Evolutionary conservation across 1,139 yeast genomes (phyloP).

Genomic region (Nakaseomyces glabratus): DNA sequence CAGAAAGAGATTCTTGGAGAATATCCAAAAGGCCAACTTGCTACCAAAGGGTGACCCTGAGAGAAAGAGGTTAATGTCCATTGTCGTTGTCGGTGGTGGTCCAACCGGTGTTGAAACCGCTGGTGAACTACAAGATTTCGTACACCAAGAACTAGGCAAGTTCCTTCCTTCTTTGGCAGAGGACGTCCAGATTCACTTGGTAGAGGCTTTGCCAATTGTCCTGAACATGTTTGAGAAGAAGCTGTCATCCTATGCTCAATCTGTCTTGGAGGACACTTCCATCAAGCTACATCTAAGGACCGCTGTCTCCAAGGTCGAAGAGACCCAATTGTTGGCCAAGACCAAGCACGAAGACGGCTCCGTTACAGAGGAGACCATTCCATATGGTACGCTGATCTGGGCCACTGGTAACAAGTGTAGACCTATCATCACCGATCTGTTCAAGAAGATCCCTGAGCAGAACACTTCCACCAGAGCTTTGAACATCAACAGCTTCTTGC

Average conservation of each 20-base stretch:
- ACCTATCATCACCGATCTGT: slow-evolving; percentile 60
- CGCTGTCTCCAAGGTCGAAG: slow-evolving; percentile 78
- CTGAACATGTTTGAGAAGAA: slow-evolving; percentile 80
- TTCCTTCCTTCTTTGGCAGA: slow-evolving; percentile 82
- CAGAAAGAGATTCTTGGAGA: slow-evolving; percentile 65
- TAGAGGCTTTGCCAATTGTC: slow-evolving; percentile 86
- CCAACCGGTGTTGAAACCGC: slow-evolving; percentile 90
- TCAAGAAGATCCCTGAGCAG: slow-evolving; percentile 74
- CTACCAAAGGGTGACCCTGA: slow-evolving; percentile 69
- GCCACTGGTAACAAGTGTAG: slow-evolving; percentile 96
- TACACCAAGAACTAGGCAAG: slow-evolving; percentile 78
- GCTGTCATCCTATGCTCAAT: slow-evolving; percentile 78
- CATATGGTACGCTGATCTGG: slow-evolving; percentile 93
- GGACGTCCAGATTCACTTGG: slow-evolving; percentile 75
- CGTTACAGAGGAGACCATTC: slow-evolving; percentile 49
- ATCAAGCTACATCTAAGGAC: slow-evolving; percentile 76
- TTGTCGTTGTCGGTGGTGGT: slow-evolving; percentile 87
- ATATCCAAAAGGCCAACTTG: slow-evolving; percentile 65
- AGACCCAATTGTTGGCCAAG: slow-evolving; percentile 59
- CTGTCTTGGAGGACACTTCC: slow-evolving; percentile 65
- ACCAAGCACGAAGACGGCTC: slow-evolving; percentile 57
- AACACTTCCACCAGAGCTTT: slow-evolving; percentile 81
- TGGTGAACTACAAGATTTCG: slow-evolving; percentile 87
- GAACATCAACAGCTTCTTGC: slow-evolving; percentile 68
- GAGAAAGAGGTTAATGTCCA: slow-evolving; percentile 61